A percentile compares a stretch with the other conserved stretches of the same genome.
These are phyloP conservation scores for Lantana camara DNA, from an alignment of 257 asterid species.

Conservation along the genomic window DNA sequence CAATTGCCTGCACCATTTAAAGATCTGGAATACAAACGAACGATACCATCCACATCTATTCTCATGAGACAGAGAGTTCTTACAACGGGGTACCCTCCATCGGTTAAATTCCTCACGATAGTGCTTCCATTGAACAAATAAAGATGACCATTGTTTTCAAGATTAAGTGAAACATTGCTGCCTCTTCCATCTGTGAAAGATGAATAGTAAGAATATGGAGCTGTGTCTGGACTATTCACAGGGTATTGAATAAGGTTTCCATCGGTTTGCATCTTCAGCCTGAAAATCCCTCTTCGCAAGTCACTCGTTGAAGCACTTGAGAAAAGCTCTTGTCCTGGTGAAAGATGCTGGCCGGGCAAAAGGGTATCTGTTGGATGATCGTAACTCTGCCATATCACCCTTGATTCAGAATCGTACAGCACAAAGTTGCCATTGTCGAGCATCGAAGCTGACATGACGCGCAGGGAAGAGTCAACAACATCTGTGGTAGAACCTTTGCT, in stretches of 20 bases:
- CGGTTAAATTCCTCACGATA: constrained; percentile 25
- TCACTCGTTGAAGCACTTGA: constrained; percentile 47
- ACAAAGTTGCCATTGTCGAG: constrained; percentile 60
- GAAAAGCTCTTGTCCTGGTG: constrained; percentile 19
- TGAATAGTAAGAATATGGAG: constrained; percentile 32
- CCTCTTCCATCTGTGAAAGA: not conserved
- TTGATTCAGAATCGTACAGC: constrained; percentile 28
- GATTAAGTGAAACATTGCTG: constrained; percentile 34
- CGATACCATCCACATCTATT: constrained; percentile 51
- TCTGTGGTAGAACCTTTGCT: not conserved
- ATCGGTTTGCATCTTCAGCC: constrained; percentile 46
- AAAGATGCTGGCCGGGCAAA: constrained; percentile 42
- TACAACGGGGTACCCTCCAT: constrained; percentile 17
- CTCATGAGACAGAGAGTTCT: constrained; percentile 32
- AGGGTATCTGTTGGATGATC: constrained; percentile 52
- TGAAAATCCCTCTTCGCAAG: constrained; percentile 35
- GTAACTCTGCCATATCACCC: constrained; percentile 58
- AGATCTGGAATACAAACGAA: constrained; percentile 42
- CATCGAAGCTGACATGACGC: constrained; percentile 44
- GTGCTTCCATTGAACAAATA: constrained; percentile 40
- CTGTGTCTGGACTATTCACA: not conserved
- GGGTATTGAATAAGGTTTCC: constrained; percentile 61
- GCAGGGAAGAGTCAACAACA: not conserved
- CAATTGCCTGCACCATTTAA: constrained; percentile 23
- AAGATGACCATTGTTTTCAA: constrained; percentile 42